Evolutionary conservation across 441 rosid genomes (phyloP), one percentile per base, ranked within the genome.

Genomic region (Lepidium campestre): DNA sequence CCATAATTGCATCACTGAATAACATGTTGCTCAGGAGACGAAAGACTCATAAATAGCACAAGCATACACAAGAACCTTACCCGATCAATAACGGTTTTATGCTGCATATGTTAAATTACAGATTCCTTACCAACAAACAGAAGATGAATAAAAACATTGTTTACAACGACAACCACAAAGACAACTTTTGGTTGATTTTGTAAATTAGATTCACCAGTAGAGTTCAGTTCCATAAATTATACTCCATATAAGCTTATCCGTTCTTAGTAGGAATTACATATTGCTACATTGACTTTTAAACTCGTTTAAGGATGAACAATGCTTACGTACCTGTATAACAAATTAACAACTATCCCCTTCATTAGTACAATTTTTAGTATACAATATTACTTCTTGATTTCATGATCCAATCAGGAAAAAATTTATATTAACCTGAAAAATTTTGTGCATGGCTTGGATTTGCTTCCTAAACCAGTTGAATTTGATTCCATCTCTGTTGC

Each of bases 401-500:
- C 22, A 12, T 1, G 22, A 40, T 49, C 31, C 58, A 57, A 37
- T 47, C 34, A 17, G 23, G 45, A 8, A 53, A 25, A 57, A 57
- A 18, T 9, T 3, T 37, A 57, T 32, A n/a, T 22, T n/a, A 37
- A 76, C 99, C 99, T 93, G 99, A 91, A 93, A 91, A 91, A 91
- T 88, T 93, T 93, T 82, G 99, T 93, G 99, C 99, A 93, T 81
- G 99, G 97, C 99, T 94, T 94, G 89, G 97, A 89, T 91, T 94
- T 94, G 99, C 97, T 94, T 94, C 97, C 99, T 94, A 94, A 81
- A 93, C 96, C 97, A 89, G 93, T 80, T 83, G 97, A 57, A 83
- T 80, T 75, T 83, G 90, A 81, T 85, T 91, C 97, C 95, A 72
- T 80, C 86, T 89, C 96, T 89, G 95, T 89, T 77, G 47, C 89